Percentiles rank a stretch among this genome's conserved stretches.
Conservation (phyloP, 139 green algal genomes). For the Cymbomonas tetramitiformis region DNA sequence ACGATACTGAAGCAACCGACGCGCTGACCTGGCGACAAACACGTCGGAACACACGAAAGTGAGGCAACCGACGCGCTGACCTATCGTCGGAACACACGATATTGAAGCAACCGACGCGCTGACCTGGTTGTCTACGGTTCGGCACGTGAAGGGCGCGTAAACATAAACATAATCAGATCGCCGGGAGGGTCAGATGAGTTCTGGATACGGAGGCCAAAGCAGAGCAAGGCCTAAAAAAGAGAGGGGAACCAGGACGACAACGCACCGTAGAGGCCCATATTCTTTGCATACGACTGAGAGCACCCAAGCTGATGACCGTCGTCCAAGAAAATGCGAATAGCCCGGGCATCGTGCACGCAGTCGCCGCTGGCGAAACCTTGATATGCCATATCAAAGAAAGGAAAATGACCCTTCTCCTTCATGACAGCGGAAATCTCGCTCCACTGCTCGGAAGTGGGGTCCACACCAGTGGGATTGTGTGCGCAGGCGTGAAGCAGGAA, state of each 20-base stretch:
- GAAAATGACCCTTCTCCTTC: slow-evolving; percentile 52
- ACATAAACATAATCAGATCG: too few species aligned
- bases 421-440: slow-evolving; percentile 44
- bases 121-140: too few species aligned
- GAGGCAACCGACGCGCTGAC: too few species aligned
- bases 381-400: slow-evolving; percentile 87
- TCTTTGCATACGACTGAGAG: slow-evolving; percentile 34
- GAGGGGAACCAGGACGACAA: too few species aligned
- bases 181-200: too few species aligned
- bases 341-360: slow-evolving; percentile 53
- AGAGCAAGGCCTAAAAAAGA: too few species aligned
- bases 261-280: slow-evolving; percentile 82
- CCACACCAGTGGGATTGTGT: slow-evolving; percentile 84
- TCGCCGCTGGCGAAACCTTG: slow-evolving; percentile 80
- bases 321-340: slow-evolving; percentile 59
- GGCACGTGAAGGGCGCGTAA: too few species aligned
- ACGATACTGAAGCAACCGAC: slow-evolving; percentile 40
- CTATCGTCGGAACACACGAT: slow-evolving; percentile 38
- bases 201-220: too few species aligned
- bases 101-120: slow-evolving; percentile 43
- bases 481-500: slow-evolving; percentile 80
- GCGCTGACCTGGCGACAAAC: too few species aligned
- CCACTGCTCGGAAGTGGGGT: slow-evolving; percentile 77
- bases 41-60: too few species aligned
- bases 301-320: slow-evolving; percentile 23